phyloP scores from a whole-genome alignment of 768 basidiomycete genomes.

The Austroboletus eburneus region DNA sequence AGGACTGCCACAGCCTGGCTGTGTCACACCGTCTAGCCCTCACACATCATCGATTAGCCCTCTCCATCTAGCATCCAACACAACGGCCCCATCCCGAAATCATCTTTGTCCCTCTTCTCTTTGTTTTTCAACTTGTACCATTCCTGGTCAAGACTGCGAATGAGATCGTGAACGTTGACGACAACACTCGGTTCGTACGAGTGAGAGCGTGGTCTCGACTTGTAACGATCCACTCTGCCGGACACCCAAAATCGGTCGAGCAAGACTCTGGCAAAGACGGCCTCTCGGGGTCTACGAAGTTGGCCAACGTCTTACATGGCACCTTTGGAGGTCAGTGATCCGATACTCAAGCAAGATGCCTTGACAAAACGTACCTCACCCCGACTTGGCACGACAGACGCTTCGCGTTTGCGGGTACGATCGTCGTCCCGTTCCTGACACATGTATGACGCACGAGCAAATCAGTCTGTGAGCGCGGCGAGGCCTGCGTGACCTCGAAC shows the following conservation, averaged over 20 bases:
- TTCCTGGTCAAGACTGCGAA: constrained; percentile 24
- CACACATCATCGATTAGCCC: too few species aligned
- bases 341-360: too few species aligned
- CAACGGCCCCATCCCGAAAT: too few species aligned
- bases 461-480: constrained; percentile 1
- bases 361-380: too few species aligned
- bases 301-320: constrained; percentile 10
- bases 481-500: constrained; percentile 25
- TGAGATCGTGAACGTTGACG: constrained; percentile 3
- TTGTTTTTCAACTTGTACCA: constrained; percentile 23
- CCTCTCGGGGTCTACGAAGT: constrained; percentile 19
- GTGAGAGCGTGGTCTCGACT: constrained; percentile 19
- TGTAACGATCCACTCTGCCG: constrained; percentile 14
- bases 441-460: neutral
- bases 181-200: constrained; percentile 14
- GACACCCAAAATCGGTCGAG: constrained; percentile 13
- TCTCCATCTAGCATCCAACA: too few species aligned
- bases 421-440: constrained; percentile 12
- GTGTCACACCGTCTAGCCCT: too few species aligned
- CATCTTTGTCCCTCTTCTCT: too few species aligned
- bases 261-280: constrained; percentile 13
- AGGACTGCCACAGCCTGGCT: too few species aligned
- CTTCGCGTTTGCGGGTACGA: constrained; percentile 1
- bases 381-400: constrained; percentile 4
- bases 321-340: too few species aligned